Percentiles rank a stretch among this genome's conserved stretches.
Conservation (phyloP, 768 basidiomycete genomes). For the Boletus sp. region DNA sequence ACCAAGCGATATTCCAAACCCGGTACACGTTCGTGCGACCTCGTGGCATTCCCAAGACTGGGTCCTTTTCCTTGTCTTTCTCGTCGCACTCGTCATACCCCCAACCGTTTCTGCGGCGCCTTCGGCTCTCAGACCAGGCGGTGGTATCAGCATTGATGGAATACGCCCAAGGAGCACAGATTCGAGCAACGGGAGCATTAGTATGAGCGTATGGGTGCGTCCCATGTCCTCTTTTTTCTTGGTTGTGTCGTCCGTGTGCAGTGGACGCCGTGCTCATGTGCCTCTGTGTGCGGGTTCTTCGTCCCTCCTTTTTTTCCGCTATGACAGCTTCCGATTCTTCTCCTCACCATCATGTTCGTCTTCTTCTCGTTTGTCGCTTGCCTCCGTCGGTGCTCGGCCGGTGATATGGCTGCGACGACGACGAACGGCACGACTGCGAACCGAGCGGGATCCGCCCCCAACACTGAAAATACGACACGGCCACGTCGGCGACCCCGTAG, state of each 20-base stretch:
- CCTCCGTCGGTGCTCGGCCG: constrained; percentile 15
- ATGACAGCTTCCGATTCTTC: constrained; percentile 28
- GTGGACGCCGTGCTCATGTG: neutral
- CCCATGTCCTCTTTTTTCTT: neutral
- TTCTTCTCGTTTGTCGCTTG: constrained; percentile 22
- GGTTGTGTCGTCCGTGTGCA: neutral
- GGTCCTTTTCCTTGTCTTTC: neutral
- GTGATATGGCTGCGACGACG: neutral
- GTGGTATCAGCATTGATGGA: neutral
- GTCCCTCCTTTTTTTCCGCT: neutral
- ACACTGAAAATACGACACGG: constrained; percentile 12
- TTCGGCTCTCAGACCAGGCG: neutral
- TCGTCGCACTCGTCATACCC: constrained; percentile 4
- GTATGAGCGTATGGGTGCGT: constrained; percentile 28
- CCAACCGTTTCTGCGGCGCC: constrained; percentile 10
- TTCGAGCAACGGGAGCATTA: constrained; percentile 4
- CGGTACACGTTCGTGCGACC: neutral
- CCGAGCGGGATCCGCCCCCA: neutral
- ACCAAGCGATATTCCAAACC: neutral
- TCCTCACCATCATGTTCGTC: constrained; percentile 19
- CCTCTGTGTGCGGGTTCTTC: neutral
- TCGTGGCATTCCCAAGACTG: neutral
- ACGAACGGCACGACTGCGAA: neutral
- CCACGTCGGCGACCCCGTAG: constrained; percentile 40
- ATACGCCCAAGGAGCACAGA: neutral